Evolutionary conservation across 306 rosid species (phyloP).

Genomic region (Acacia crassicarpa): DNA sequence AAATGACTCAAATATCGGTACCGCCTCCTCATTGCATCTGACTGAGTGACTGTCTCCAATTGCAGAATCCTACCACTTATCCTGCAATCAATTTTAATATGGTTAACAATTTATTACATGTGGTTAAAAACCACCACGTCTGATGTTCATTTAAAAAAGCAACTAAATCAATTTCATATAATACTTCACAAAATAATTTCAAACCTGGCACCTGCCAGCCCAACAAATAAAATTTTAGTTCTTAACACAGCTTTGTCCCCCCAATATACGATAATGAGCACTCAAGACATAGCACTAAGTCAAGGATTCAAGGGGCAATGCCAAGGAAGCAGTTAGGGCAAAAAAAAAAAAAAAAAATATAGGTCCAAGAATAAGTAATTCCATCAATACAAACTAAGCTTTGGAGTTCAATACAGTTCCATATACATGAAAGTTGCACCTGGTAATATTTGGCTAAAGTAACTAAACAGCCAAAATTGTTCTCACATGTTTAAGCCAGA

Average conservation of each 20-base stretch:
- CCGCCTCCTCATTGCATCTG: constrained; percentile 89
- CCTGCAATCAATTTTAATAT: constrained; percentile 47
- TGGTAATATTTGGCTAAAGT: not conserved
- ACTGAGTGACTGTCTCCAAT: constrained; percentile 77
- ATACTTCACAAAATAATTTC: not conserved
- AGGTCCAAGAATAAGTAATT: not conserved
- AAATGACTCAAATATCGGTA: constrained; percentile 86
- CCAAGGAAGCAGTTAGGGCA: not conserved
- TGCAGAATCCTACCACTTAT: constrained; percentile 82
- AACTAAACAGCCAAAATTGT: not conserved
- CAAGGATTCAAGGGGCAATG: not conserved
- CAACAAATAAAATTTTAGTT: not conserved
- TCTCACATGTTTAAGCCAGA: constrained; percentile 17
- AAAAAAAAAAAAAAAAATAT: not conserved
- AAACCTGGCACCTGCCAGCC: not conserved
- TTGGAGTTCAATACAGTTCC: not conserved
- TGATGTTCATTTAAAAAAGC: not conserved
- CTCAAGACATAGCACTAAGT: not conserved
- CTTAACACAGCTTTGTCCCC: not conserved
- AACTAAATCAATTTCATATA: not conserved
- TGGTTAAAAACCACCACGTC: constrained; percentile 24
- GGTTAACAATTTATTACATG: not conserved
- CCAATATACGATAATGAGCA: not conserved
- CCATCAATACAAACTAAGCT: not conserved
- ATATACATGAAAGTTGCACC: not conserved